Percentiles rank a stretch among this genome's conserved stretches.
Evolutionary conservation across 441 rosid genomes (phyloP).

Genomic region (Pelargonium exstipulatum): DNA sequence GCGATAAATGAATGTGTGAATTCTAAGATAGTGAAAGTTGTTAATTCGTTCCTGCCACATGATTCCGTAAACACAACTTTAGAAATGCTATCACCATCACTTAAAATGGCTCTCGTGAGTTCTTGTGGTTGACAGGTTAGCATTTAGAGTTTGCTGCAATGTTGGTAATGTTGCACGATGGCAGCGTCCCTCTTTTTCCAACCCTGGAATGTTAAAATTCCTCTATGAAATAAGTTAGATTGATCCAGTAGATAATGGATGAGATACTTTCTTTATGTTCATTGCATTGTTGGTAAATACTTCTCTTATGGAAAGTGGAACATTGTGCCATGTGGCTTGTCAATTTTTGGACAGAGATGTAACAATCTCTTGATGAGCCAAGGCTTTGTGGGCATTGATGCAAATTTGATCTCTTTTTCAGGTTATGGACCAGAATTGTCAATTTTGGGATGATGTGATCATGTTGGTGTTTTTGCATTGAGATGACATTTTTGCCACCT

Average conservation of each 20-base stretch:
- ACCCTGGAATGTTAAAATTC: not conserved
- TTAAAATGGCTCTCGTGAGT: not conserved
- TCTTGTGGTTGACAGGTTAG: not conserved
- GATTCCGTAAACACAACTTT: no score
- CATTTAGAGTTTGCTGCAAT: not conserved
- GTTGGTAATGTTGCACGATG: not conserved
- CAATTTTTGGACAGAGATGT: not conserved
- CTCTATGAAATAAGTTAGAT: not conserved
- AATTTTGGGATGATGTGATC: conserved; percentile 24
- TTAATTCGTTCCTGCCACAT: not conserved
- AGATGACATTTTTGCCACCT: conserved; percentile 23
- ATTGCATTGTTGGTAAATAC: no score
- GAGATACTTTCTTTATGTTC: not conserved
- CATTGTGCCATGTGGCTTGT: not conserved
- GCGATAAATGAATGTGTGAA: not conserved
- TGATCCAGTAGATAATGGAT: not conserved
- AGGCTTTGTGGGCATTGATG: conserved; percentile 23
- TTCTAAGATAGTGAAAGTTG: conserved; percentile 1
- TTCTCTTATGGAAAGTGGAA: not conserved
- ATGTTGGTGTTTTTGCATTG: conserved; percentile 25
- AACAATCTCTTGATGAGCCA: not conserved
- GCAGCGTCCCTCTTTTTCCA: not conserved
- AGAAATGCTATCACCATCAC: not conserved
- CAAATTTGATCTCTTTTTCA: conserved; percentile 30
- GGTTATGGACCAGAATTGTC: conserved; percentile 33